phyloP scores from a whole-genome alignment of 352 stramenopile genomes.

The Blastocystis sp. region DNA sequence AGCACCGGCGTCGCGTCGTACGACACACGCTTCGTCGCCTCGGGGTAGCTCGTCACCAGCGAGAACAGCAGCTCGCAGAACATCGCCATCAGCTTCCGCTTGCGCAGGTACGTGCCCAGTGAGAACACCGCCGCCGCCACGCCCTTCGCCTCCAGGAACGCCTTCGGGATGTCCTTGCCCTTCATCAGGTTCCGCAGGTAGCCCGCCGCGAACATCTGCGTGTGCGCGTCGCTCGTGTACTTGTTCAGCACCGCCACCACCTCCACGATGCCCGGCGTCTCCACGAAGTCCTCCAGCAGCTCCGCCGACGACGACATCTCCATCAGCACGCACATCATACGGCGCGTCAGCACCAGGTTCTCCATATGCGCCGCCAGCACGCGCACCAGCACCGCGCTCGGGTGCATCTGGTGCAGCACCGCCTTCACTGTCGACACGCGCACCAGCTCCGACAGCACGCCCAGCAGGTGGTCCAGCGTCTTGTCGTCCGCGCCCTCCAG shows the following conservation, averaged over 20 bases:
- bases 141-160: conserved; percentile 28
- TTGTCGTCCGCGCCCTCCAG: conserved; percentile 2
- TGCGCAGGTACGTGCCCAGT: conserved; percentile 34
- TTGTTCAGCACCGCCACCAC: conserved; percentile 45
- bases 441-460: conserved; percentile 52
- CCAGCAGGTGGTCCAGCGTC: conserved; percentile 7
- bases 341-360: conserved; percentile 15
- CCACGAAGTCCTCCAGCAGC: conserved; percentile 47
- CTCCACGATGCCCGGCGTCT: conserved; percentile 35
- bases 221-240: conserved; percentile 45
- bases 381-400: background rate
- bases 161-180: conserved; percentile 10
- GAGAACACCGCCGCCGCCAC: conserved; percentile 28
- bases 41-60: conserved; percentile 34
- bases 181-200: conserved; percentile 62
- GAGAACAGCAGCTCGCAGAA: conserved; percentile 63
- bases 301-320: conserved; percentile 47
- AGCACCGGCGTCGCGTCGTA: conserved; percentile 26
- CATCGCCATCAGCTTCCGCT: conserved; percentile 52
- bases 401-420: conserved; percentile 61
- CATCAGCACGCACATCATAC: conserved; percentile 55
- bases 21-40: conserved; percentile 14
- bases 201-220: conserved; percentile 18
- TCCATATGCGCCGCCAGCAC: conserved; percentile 34
- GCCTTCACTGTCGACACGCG: conserved; percentile 53